Base-by-base conservation (phyloP, 2,329 filamentous ascomycete species). In the Phialophora chinensis region DNA sequence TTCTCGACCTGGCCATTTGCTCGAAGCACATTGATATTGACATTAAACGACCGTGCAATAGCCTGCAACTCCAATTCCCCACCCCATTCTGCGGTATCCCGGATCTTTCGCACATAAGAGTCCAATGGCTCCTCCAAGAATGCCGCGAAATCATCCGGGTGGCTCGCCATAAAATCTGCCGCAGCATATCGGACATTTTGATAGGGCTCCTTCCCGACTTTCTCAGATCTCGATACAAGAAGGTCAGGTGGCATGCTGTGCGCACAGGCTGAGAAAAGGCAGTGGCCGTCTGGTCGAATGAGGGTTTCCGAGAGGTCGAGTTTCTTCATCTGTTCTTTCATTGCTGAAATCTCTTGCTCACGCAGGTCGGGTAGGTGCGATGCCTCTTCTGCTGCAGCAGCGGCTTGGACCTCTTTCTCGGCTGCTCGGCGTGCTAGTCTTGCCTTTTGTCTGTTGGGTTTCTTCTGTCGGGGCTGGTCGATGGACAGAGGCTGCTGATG, bases 81-180 rank as follows among this genome's bases (percentile, higher is more conserved):
- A 58, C 95, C 95, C 95, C 95, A 99, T 79, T 97, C 94, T 0
- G 92, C 93, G 57, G 93, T 97, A 66, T 95, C 88, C 69, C 89
- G 82, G 67, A 99, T 91, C 80, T 91, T 92, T 55, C 80, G 80
- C 55, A 91, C 84, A 77, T 98, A 96, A 8, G 81, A 81, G 2
- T 86, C 86, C 55, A 97, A 76, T 14, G 89, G 87, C 76, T 95
- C 93, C 75, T 96, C 93, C 72, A 97, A 81, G 75, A 97, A 99
- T 0, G 91, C 89, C 64, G 85, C 88, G 77, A 97, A 98, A 73
- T 96, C 92, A 70, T 93, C 91, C 11, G 85, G 79, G 76, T 97
- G 88, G 14, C 80, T 77, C 66, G 82, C 78, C 75, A 99, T 97
- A 79, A 91, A 97, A 27, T 85, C 85, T 1, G 93, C 92, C 12